Evolutionary conservation across 2,329 filamentous ascomycete genomes (phyloP).

Genomic region (Coniochaeta sp.): DNA sequence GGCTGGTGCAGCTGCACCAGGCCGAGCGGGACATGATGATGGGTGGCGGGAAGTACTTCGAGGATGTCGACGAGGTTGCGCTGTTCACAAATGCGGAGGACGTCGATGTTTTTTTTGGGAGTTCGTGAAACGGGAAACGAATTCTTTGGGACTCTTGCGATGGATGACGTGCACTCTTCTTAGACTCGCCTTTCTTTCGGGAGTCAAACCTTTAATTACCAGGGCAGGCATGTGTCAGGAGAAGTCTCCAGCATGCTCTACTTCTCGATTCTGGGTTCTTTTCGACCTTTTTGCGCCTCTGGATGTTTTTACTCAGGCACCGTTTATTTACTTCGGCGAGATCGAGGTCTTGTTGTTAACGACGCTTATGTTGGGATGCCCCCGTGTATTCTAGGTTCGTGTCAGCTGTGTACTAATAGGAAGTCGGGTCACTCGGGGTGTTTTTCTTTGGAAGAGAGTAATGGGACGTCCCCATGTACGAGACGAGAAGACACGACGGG

Average conservation of each 20-base stretch:
- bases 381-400: background rate
- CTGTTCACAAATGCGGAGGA: slow-evolving; percentile 46
- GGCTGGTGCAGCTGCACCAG: slow-evolving; percentile 24
- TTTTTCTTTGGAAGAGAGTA: background rate
- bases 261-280: no score
- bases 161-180: background rate
- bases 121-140: background rate
- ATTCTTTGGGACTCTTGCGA: background rate
- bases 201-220: no score
- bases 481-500: no score
- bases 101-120: slow-evolving; percentile 45
- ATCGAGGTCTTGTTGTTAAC: background rate
- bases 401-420: background rate
- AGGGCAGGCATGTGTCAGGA: no score
- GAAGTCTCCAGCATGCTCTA: no score
- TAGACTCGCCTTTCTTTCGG: no score
- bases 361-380: background rate
- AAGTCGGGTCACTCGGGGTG: background rate
- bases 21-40: slow-evolving; percentile 27
- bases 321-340: background rate
- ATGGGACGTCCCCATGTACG: background rate
- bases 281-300: no score
- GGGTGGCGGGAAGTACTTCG: slow-evolving; percentile 38
- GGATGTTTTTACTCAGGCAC: no score
- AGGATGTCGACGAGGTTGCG: slow-evolving; percentile 39